Conservation (phyloP, 163 green algal species). For the Trebouxiophyceae sp. region DNA sequence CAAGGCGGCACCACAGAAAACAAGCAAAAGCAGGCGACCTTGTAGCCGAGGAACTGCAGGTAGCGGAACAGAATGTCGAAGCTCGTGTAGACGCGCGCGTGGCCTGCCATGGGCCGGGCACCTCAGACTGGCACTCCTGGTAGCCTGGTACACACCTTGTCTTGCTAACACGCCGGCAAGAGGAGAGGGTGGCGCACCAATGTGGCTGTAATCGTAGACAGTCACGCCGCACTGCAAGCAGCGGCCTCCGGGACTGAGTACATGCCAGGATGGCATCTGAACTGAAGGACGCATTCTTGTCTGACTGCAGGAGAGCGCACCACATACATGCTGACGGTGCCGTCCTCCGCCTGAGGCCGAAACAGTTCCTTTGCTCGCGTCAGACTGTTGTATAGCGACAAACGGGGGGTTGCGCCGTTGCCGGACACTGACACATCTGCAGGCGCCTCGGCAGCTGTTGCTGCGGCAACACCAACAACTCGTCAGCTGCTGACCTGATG, state of each 20-base stretch:
- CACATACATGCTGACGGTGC: slow-evolving; percentile 92
- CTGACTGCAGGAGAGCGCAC: not conserved
- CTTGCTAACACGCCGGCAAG: too few relatives aligned
- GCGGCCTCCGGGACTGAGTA: not conserved
- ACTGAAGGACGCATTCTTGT: not conserved
- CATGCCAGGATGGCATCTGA: not conserved
- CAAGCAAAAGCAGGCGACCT: slow-evolving; percentile 32
- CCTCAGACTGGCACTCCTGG: too few relatives aligned
- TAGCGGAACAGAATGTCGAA: slow-evolving; percentile 90
- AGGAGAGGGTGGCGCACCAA: slow-evolving; percentile 49
- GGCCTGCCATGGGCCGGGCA: slow-evolving; percentile 41
- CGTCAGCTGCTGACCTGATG: too few relatives aligned
- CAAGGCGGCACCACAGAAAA: not conserved
- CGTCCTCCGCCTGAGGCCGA: slow-evolving; percentile 24
- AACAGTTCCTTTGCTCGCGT: slow-evolving; percentile 74
- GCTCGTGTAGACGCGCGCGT: slow-evolving; percentile 89
- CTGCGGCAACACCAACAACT: too few relatives aligned
- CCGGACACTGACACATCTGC: too few relatives aligned
- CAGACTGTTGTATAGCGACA: slow-evolving; percentile 91
- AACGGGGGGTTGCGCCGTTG: too few relatives aligned
- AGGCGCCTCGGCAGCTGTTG: too few relatives aligned
- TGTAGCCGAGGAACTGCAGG: slow-evolving; percentile 57
- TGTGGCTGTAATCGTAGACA: slow-evolving; percentile 95
- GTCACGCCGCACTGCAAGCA: slow-evolving; percentile 89
- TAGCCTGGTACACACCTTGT: too few relatives aligned